Conservation (phyloP, 371 early-diverging fungal species). For the Encephalitozoon cuniculi region DNA sequence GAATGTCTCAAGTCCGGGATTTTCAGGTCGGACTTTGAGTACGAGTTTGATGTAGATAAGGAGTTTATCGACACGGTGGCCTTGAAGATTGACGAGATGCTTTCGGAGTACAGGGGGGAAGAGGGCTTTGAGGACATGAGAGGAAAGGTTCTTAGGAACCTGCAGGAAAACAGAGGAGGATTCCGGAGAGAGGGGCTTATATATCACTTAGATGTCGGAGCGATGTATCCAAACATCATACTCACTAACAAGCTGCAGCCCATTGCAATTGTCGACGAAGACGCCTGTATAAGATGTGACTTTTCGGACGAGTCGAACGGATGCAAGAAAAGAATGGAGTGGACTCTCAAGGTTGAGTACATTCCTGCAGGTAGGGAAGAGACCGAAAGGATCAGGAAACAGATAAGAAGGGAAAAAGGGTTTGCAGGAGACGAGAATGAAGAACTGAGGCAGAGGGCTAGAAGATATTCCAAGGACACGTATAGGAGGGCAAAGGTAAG, state of each 20-base stretch:
- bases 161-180: slow-evolving; percentile 10
- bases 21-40: slow-evolving; percentile 84
- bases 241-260: slow-evolving; percentile 96
- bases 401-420: slow-evolving; percentile 26
- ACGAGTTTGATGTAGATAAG: slow-evolving; percentile 71
- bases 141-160: slow-evolving; percentile 9
- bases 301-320: slow-evolving; percentile 72
- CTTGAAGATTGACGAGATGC: slow-evolving; percentile 68
- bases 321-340: slow-evolving; percentile 87
- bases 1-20: slow-evolving; percentile 96
- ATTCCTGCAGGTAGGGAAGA: slow-evolving; percentile 79
- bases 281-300: slow-evolving; percentile 82
- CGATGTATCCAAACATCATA: slow-evolving; percentile 99
- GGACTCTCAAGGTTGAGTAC: slow-evolving; percentile 94
- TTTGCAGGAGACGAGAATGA: slow-evolving; percentile 63
- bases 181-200: slow-evolving; percentile 61
- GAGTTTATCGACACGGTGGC: slow-evolving; percentile 68
- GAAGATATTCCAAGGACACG: slow-evolving; percentile 77
- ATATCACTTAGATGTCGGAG: slow-evolving; percentile 97
- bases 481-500: slow-evolving; percentile 73
- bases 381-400: slow-evolving; percentile 74
- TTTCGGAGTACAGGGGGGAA: slow-evolving; percentile 18
- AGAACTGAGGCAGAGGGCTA: slow-evolving; percentile 70
- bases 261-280: slow-evolving; percentile 81
- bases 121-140: slow-evolving; percentile 37